A percentile compares a stretch with the other conserved stretches of the same genome.
phyloP scores from a whole-genome alignment of 1,139 yeast genomes.

The Diutina siamensis region DNA sequence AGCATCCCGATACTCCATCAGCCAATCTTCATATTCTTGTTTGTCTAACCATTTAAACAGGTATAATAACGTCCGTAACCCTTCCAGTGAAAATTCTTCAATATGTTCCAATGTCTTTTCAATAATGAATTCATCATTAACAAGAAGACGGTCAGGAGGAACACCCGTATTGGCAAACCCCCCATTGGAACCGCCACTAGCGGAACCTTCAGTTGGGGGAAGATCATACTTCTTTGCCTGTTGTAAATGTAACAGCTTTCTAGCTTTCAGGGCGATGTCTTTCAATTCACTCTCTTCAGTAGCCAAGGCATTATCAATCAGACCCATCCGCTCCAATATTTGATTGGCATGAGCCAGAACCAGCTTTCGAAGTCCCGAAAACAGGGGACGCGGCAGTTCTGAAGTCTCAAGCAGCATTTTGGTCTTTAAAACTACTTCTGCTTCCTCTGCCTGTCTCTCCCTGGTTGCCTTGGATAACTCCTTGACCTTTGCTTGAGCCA shows the following conservation, averaged over 20 bases:
- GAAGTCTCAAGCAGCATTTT: constrained; percentile 15
- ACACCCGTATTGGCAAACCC: constrained; percentile 15
- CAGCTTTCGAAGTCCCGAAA: neutral
- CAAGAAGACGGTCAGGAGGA: constrained; percentile 51
- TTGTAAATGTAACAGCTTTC: constrained; percentile 53
- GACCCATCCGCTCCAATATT: constrained; percentile 16
- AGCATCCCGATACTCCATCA: constrained; percentile 55
- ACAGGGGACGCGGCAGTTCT: constrained; percentile 12
- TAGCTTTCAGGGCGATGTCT: constrained; percentile 45
- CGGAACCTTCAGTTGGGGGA: constrained; percentile 10
- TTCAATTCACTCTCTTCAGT: constrained; percentile 47
- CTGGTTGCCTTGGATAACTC: constrained; percentile 52
- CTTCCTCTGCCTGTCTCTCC: constrained; percentile 67
- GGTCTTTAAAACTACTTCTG: constrained; percentile 58
- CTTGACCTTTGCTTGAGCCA: constrained; percentile 51
- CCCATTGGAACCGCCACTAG: neutral
- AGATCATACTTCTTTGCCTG: constrained; percentile 46
- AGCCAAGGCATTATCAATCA: constrained; percentile 48
- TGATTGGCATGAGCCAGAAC: neutral
- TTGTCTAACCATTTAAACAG: constrained; percentile 62
- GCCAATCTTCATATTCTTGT: constrained; percentile 57
- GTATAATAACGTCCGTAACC: constrained; percentile 79
- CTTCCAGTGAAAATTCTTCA: constrained; percentile 91
- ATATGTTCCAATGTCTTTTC: constrained; percentile 83
- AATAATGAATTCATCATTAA: constrained; percentile 67